Percentiles rank a stretch among this genome's conserved stretches.
phyloP scores from a whole-genome alignment of 2,329 filamentous ascomycete genomes.

The Xylariales sp. region DNA sequence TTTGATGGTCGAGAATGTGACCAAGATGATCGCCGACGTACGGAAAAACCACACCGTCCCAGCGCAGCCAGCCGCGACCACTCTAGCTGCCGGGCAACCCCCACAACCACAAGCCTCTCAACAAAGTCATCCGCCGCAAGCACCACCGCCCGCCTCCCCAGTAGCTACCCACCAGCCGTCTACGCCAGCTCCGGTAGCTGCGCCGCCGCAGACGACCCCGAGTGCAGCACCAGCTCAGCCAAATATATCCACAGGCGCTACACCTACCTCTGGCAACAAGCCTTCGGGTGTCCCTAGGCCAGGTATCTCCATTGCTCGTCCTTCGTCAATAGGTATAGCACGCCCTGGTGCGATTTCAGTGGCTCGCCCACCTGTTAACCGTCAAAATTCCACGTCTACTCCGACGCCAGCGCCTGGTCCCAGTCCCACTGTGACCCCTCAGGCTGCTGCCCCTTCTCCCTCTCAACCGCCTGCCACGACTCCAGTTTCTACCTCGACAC shows the following conservation, averaged over 20 bases:
- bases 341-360: conserved; percentile 9
- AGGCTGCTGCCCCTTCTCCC: neutral
- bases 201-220: conserved; percentile 10
- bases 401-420: neutral
- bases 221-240: neutral
- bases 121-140: too few relatives aligned
- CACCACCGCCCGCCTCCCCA: conserved; percentile 17
- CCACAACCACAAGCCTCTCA: too few relatives aligned
- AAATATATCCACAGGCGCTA: neutral
- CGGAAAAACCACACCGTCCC: conserved; percentile 18
- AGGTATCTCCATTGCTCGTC: conserved; percentile 8
- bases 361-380: conserved; percentile 6
- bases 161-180: conserved; percentile 15
- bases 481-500: neutral
- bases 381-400: conserved; percentile 1
- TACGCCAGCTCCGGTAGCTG: conserved; percentile 6
- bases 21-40: conserved; percentile 23
- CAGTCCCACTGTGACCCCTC: neutral
- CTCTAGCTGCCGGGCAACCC: conserved; percentile 13
- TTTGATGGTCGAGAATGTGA: conserved; percentile 24
- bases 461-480: neutral
- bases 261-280: neutral
- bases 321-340: conserved; percentile 6
- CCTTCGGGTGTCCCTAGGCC: conserved; percentile 5
- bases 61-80: conserved; percentile 8